These are phyloP conservation scores for Panicum hallii DNA, from an alignment of 202 grass and related monocot species.

Conservation along the genomic window DNA sequence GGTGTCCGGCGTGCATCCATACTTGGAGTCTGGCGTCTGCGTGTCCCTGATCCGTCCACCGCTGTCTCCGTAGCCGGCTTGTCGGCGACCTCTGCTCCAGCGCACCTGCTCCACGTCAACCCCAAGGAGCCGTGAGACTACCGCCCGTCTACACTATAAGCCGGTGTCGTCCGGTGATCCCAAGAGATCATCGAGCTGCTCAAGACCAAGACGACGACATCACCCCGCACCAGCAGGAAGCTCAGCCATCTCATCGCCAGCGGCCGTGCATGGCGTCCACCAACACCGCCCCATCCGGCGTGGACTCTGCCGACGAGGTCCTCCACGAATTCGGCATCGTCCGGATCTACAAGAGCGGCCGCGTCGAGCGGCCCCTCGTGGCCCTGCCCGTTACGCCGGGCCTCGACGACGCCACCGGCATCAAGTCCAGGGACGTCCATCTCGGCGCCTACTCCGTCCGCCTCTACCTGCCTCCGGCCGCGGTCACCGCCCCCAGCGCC, in stretches of 20 bases:
- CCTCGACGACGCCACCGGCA: conserved; percentile 49
- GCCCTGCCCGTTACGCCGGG: conserved; percentile 11
- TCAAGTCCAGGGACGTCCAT: conserved; percentile 53
- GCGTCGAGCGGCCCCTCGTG: conserved; percentile 48
- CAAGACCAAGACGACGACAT: background rate
- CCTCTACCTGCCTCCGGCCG: conserved; percentile 49
- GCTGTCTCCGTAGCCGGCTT: background rate
- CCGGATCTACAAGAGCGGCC: conserved; percentile 57
- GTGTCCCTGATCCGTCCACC: conserved; percentile 1
- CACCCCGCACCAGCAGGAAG: background rate
- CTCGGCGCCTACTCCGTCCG: conserved; percentile 43
- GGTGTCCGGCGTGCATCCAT: background rate
- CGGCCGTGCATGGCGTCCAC: background rate
- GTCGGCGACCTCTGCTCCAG: background rate
- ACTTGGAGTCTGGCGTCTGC: background rate
- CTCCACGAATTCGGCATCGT: conserved; percentile 24
- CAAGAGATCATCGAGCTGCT: background rate
- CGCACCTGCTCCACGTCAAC: background rate
- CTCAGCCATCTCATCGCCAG: background rate
- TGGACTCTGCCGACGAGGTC: conserved; percentile 1
- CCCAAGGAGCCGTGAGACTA: background rate
- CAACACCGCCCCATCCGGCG: background rate
- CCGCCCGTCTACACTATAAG: background rate
- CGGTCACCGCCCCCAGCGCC: background rate
- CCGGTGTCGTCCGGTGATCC: background rate